phyloP scores from a whole-genome alignment of 164 flowering plant species.

The grape (Vitis vinifera) region ASM3070453v1 NC_081818.1:15952501-15953000 shows the following conservation, averaged over 20 bases:
- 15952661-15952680: conserved; percentile 92
- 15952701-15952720: conserved; percentile 88
- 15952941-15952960: conserved; percentile 1
- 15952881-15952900: no score
- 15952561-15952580: conserved; percentile 96
- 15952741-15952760: conserved; percentile 92
- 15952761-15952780: conserved; percentile 99
- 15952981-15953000: not conserved
- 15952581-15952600: conserved; percentile 98
- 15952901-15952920: no score
- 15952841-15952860: no score
- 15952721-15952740: conserved; percentile 98
- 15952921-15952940: no score
- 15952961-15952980: not conserved
- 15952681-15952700: conserved; percentile 98
- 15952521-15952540: conserved; percentile 92
- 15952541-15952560: conserved; percentile 99
- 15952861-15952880: no score
- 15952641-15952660: conserved; percentile 99
- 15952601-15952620: conserved; percentile 91
- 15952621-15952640: conserved; percentile 89
- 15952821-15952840: no score
- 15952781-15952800: conserved; percentile 95
- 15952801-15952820: conserved; percentile 66
- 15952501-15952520: conserved; percentile 95